phyloP scores from a whole-genome alignment of 345 rosid genomes.

The Litchi chinensis region DNA sequence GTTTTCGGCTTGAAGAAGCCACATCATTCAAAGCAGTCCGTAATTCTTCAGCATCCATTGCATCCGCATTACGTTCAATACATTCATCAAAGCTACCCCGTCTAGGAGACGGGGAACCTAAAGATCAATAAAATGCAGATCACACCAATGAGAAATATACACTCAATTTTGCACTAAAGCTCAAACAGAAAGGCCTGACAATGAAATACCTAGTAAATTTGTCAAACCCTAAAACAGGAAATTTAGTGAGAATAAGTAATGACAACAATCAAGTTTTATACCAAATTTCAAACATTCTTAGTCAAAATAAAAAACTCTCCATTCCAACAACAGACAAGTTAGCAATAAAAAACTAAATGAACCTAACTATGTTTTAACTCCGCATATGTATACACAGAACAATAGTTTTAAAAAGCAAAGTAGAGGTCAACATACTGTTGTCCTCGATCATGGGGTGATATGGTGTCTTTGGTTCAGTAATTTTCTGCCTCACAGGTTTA shows the following conservation, averaged over 20 bases:
- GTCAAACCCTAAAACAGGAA: neutral
- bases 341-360: conserved; percentile 5
- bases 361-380: neutral
- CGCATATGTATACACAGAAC: conserved; percentile 2
- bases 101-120: conserved; percentile 70
- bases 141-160: neutral
- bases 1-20: conserved; percentile 70
- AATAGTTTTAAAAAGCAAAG: conserved; percentile 3
- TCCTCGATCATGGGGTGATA: conserved; percentile 94
- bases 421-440: conserved; percentile 56
- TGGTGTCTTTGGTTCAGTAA: conserved; percentile 97
- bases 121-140: conserved; percentile 24
- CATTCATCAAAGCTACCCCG: conserved; percentile 56
- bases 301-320: neutral
- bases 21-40: conserved; percentile 58
- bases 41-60: conserved; percentile 72
- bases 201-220: neutral
- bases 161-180: neutral
- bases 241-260: neutral
- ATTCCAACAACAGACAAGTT: neutral
- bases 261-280: neutral
- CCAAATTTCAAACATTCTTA: neutral
- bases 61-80: conserved; percentile 52
- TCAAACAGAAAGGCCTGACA: neutral
- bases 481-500: conserved; percentile 96